A percentile compares a stretch with the other conserved stretches of the same genome.
These are phyloP conservation scores for Hymenoscyphus repandus DNA, from an alignment of 2,329 filamentous ascomycete genomes.

Conservation along the genomic window DNA sequence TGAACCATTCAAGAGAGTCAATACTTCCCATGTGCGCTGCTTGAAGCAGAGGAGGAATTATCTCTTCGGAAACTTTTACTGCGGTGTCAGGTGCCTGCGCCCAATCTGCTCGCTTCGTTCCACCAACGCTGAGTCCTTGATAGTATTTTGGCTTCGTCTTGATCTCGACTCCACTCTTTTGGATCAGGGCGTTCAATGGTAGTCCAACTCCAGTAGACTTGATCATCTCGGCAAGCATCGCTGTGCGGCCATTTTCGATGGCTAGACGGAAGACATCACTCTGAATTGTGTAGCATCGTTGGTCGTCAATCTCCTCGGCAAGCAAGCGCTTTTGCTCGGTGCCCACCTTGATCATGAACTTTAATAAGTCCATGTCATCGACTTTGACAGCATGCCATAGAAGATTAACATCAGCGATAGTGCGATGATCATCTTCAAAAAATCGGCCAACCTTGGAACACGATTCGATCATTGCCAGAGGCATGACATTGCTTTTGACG, in stretches of 20 bases:
- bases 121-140: slow-evolving; percentile 70
- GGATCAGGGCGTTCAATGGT: slow-evolving; percentile 60
- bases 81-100: slow-evolving; percentile 57
- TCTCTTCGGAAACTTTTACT: slow-evolving; percentile 36
- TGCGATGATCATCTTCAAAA: slow-evolving; percentile 23
- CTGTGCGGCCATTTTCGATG: slow-evolving; percentile 44
- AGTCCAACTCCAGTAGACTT: slow-evolving; percentile 62
- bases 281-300: slow-evolving; percentile 27
- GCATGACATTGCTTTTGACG: slow-evolving; percentile 58
- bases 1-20: slow-evolving; percentile 71
- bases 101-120: slow-evolving; percentile 72
- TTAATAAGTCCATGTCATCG: slow-evolving; percentile 25
- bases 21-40: slow-evolving; percentile 54
- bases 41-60: slow-evolving; percentile 54
- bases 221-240: slow-evolving; percentile 60
- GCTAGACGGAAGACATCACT: slow-evolving; percentile 38
- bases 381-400: slow-evolving; percentile 19
- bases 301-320: slow-evolving; percentile 21
- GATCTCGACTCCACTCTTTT: slow-evolving; percentile 58
- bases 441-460: slow-evolving; percentile 31
- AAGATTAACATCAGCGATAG: slow-evolving; percentile 9
- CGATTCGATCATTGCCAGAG: slow-evolving; percentile 47
- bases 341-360: slow-evolving; percentile 25
- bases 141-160: slow-evolving; percentile 66
- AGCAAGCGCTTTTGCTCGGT: slow-evolving; percentile 22